Conservation (phyloP, 192 early-diverging fungal species). For the Haplosporangium gracile region DNA sequence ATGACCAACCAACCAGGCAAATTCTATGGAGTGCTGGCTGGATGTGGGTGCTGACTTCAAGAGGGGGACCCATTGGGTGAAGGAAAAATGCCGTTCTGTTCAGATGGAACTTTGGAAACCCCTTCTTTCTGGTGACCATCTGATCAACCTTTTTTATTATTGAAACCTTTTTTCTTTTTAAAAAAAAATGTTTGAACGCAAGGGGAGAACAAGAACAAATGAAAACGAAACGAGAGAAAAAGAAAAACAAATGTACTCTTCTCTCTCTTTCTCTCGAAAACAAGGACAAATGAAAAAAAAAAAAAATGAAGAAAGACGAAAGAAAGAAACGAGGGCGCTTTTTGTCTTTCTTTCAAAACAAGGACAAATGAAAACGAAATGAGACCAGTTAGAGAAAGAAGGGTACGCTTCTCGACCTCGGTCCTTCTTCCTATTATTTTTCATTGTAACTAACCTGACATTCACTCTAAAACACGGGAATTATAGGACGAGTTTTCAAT, state of each 20-base stretch:
- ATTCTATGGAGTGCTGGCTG: neutral
- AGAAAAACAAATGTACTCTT: no score
- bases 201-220: neutral
- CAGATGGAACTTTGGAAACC: neutral
- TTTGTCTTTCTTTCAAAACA: no score
- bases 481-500: slow-evolving; percentile 93
- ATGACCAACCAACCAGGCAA: slow-evolving; percentile 29
- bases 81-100: neutral
- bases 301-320: no score
- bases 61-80: no score
- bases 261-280: neutral
- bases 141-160: neutral
- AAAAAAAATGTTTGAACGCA: neutral
- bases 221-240: neutral
- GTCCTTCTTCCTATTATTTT: neutral
- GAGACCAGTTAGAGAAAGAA: no score
- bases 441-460: neutral
- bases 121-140: neutral
- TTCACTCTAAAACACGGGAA: neutral
- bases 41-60: neutral
- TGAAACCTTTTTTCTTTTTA: slow-evolving; percentile 10
- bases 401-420: neutral
- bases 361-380: no score
- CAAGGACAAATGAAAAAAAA: neutral
- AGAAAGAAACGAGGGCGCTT: no score